Base-by-base conservation (phyloP, 2,329 filamentous ascomycete species). In the Epichloe glyceriae region DNA sequence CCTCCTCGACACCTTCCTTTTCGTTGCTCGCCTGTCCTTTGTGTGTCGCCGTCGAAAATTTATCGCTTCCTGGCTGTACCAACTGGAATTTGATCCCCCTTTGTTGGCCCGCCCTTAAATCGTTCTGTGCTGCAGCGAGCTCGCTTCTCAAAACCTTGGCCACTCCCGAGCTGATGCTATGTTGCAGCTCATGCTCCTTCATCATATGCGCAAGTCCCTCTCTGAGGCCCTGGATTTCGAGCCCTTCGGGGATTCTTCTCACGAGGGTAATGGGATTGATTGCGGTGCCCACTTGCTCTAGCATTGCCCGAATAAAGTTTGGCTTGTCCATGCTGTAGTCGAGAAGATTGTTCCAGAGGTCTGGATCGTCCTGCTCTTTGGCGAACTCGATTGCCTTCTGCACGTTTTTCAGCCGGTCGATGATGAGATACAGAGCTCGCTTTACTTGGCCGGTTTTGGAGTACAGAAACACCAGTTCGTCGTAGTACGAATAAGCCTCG, bases 251-350 rank as follows among this genome's bases (percentile, higher is more conserved):
- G 30, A 98, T 98, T 5, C 90, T 81, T 14, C 86, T 78, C 5
- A 98, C 88, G 3, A 98, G 79, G 15, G 85, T 86, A 55, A 97
- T 91, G 0, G 93, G 93, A 61, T 97, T 84, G 61, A 98, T 93
- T 1, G 88, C 82, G 1, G 90, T 97, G 37, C 93, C 93, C 1
- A 95, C 91, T 69, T 97, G 88, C 61, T 95, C 88, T 0, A 98
- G 79, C 3, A 98, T 73, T 0, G 87, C 90, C 12, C 88, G 84
- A 57, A 98, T 97, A 69, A 98, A 98, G 40, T 81, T 81, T 1
- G 93, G 93, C 62, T 96, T 95, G 69, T 96, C 89, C 93, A 98
- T 97, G 54, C 86, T 91, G 66, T 97, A 97, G 58, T 91, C 82
- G 5, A 98, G 78, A 7, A 98, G 75, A 61, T 97, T 90, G 56